Percentiles rank a stretch among this genome's conserved stretches.
Evolutionary conservation across 768 basidiomycete species (phyloP).

Genomic region (Gautieria morchelliformis): DNA sequence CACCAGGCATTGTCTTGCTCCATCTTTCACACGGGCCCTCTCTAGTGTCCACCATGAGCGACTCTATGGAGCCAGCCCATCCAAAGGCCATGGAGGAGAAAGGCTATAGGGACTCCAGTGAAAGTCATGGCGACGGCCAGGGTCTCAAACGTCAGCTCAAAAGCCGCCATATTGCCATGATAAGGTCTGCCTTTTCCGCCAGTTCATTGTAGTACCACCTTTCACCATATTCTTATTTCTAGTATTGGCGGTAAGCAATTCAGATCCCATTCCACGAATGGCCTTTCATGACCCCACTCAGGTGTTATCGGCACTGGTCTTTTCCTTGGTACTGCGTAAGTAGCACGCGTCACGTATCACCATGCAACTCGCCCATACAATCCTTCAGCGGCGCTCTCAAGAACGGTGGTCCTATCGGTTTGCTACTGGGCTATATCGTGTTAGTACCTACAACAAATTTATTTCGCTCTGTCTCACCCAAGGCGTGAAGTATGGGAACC

Average conservation of each 20-base stretch:
- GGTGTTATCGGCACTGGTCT: constrained; percentile 48
- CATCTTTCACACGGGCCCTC: not conserved
- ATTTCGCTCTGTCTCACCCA: not conserved
- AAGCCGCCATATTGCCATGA: constrained; percentile 77
- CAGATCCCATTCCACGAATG: no score
- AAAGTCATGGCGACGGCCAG: not conserved
- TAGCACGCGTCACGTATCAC: not conserved
- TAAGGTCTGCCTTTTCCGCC: constrained; percentile 36
- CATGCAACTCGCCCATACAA: no score
- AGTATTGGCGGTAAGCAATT: constrained; percentile 24
- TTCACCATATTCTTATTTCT: not conserved
- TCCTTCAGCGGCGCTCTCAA: no score
- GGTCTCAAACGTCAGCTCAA: constrained; percentile 53
- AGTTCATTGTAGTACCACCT: not conserved
- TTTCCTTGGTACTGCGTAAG: constrained; percentile 40
- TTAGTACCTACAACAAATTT: not conserved
- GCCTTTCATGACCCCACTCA: not conserved
- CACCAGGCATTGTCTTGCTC: no score
- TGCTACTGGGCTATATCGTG: constrained; percentile 58
- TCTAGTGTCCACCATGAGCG: not conserved
- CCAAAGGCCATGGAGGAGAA: not conserved
- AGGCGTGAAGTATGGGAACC: constrained; percentile 34
- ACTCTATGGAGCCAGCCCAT: not conserved
- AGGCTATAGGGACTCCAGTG: not conserved
- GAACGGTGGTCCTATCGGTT: constrained; percentile 60